Percentiles rank a stretch among this genome's conserved stretches.
Conservation (phyloP, 2,329 filamentous ascomycete genomes). For the Fusarium pininemorale region DNA sequence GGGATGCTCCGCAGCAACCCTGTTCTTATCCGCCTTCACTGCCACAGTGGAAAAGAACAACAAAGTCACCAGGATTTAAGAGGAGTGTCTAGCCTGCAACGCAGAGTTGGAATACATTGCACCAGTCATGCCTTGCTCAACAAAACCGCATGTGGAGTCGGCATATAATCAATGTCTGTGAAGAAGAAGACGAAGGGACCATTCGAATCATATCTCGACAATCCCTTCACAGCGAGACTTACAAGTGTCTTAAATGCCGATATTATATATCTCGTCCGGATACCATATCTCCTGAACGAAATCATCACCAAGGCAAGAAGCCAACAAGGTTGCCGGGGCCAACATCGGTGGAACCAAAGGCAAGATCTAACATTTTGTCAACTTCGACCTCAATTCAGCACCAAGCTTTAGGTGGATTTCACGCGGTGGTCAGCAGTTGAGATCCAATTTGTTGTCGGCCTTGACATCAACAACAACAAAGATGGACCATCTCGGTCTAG, state of each 20-base stretch:
- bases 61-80: background rate
- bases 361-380: background rate
- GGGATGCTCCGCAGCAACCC: accelerated
- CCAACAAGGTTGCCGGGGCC: background rate
- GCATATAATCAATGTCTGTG: background rate
- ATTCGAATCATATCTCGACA: background rate
- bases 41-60: background rate
- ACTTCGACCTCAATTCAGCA: too few relatives aligned
- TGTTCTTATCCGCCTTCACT: background rate
- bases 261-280: background rate
- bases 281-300: too few relatives aligned
- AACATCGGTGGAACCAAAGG: background rate
- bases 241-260: background rate
- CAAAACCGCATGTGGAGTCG: too few relatives aligned
- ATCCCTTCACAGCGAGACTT: background rate
- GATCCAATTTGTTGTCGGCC: too few relatives aligned
- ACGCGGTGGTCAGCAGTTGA: too few relatives aligned
- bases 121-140: background rate
- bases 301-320: background rate
- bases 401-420: too few relatives aligned
- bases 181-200: background rate
- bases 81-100: too few relatives aligned
- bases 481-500: too few relatives aligned
- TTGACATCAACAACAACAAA: too few relatives aligned
- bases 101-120: background rate